Conservation (phyloP, 2,329 filamentous ascomycete genomes). For the Coniochaeta sp. region DNA sequence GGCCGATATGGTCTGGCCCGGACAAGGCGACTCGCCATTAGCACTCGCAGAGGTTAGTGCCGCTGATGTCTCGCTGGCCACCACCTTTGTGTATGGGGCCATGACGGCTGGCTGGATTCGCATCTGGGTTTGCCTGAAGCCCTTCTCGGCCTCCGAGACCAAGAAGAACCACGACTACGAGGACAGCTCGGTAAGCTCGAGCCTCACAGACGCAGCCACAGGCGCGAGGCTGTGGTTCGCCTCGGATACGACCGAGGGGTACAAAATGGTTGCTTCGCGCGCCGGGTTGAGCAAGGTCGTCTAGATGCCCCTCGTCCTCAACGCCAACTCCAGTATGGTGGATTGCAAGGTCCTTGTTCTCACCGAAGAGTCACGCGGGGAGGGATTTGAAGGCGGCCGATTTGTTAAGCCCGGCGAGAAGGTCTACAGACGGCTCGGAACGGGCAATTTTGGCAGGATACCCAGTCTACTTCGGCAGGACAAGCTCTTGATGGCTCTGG, state of each 20-base stretch:
- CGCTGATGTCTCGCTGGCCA: background rate
- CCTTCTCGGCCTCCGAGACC: background rate
- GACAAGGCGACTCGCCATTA: background rate
- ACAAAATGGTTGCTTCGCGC: background rate
- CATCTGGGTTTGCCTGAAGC: background rate
- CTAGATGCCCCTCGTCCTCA: background rate
- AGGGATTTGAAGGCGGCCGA: background rate
- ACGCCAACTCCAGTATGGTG: background rate
- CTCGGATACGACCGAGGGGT: background rate
- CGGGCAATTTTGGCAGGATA: background rate
- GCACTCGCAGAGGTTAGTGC: background rate
- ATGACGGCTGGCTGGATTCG: background rate
- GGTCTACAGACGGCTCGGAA: background rate
- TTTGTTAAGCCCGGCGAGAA: background rate
- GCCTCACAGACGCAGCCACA: background rate
- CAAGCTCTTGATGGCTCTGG: background rate
- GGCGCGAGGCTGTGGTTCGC: background rate
- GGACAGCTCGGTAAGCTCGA: background rate
- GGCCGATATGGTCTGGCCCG: background rate
- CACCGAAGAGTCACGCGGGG: background rate
- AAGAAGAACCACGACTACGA: no score
- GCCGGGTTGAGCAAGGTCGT: background rate
- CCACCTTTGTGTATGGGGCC: background rate
- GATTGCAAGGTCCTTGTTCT: no score
- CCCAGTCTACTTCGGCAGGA: background rate